These are phyloP conservation scores for Ganoderma sinense DNA, from an alignment of 1,284 basidiomycete genomes.

Conservation along the genomic window DNA sequence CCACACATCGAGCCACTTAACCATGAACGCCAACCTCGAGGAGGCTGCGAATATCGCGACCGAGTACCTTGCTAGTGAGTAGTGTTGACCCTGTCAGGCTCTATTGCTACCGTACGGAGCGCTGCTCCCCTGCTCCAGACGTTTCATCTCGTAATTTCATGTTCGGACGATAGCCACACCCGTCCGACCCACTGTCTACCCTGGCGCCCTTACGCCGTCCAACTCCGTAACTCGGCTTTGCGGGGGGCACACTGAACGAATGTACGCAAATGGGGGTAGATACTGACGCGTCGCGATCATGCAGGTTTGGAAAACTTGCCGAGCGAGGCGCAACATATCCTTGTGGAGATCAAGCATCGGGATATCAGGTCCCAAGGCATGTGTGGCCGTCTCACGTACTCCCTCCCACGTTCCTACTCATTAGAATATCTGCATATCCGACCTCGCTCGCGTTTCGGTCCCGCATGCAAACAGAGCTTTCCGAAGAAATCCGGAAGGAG, in stretches of 20 bases:
- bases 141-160: neutral
- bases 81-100: neutral
- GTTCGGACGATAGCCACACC: neutral
- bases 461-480: conserved; percentile 50
- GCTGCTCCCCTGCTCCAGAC: neutral
- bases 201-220: neutral
- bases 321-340: conserved; percentile 73
- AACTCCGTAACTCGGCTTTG: neutral
- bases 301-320: conserved; percentile 81
- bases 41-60: conserved; percentile 75
- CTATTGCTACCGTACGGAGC: neutral
- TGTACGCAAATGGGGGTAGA: neutral
- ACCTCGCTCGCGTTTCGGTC: conserved; percentile 2
- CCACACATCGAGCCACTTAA: conserved; percentile 6
- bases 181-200: neutral
- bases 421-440: neutral
- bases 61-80: conserved; percentile 71
- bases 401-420: neutral
- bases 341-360: conserved; percentile 75
- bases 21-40: conserved; percentile 55
- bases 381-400: conserved; percentile 18
- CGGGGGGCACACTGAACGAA: neutral
- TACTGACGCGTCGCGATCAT: neutral
- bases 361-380: conserved; percentile 60
- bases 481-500: conserved; percentile 62